phyloP scores from a whole-genome alignment of 2,329 filamentous ascomycete species.

The Fusarium luffae region DNA sequence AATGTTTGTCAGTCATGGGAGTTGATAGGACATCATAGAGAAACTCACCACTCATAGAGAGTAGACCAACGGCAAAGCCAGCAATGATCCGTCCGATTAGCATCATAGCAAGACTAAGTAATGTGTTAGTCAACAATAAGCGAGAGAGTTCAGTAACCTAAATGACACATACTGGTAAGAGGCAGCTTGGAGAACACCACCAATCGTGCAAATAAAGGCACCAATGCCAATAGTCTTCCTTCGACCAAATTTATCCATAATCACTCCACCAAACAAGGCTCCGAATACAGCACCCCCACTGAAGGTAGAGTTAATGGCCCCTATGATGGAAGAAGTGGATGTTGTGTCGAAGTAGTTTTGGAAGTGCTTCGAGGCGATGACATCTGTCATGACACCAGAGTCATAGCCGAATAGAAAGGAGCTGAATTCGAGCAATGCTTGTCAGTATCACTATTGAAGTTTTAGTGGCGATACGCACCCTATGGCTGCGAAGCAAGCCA shows the following conservation, averaged over 20 bases:
- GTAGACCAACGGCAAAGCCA: slow-evolving; percentile 42
- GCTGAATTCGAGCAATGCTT: slow-evolving; percentile 22
- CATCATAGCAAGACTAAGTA: slow-evolving; percentile 44
- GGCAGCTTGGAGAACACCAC: slow-evolving; percentile 63
- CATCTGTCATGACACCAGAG: slow-evolving; percentile 54
- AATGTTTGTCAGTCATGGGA: slow-evolving; percentile 55
- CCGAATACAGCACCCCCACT: slow-evolving; percentile 45
- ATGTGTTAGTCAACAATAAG: slow-evolving; percentile 59
- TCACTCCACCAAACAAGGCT: slow-evolving; percentile 46
- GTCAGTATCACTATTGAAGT: not conserved
- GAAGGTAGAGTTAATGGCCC: slow-evolving; percentile 70
- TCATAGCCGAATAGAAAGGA: slow-evolving; percentile 60
- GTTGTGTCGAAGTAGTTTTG: slow-evolving; percentile 63
- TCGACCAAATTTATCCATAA: slow-evolving; percentile 67
- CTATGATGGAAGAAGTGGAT: slow-evolving; percentile 56
- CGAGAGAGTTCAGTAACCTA: slow-evolving; percentile 42
- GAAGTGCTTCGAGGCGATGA: slow-evolving; percentile 66
- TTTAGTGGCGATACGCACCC: slow-evolving; percentile 44
- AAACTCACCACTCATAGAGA: slow-evolving; percentile 55
- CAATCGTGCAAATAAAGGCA: slow-evolving; percentile 62
- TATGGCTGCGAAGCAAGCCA: slow-evolving; percentile 56
- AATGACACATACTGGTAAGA: slow-evolving; percentile 50
- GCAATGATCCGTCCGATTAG: slow-evolving; percentile 42
- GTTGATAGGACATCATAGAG: slow-evolving; percentile 43
- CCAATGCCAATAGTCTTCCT: slow-evolving; percentile 65